Conservation (phyloP, 2,329 filamentous ascomycete species). For the Xylaria sp. region DNA sequence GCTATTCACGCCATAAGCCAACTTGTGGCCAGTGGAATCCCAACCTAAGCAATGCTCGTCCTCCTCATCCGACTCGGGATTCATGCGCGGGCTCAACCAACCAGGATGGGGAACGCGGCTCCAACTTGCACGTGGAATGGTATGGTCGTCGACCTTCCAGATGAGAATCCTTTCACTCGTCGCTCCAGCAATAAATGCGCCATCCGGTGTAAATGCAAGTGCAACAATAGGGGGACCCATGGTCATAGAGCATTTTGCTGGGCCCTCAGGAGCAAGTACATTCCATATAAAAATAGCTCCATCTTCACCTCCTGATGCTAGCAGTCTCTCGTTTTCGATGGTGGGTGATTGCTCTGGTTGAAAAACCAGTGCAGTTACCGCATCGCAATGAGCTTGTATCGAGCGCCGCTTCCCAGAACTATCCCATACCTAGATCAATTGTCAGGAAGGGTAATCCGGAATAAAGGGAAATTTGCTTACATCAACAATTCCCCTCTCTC, state of each 20-base stretch:
- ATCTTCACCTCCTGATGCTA: slow-evolving; percentile 72
- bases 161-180: slow-evolving; percentile 69
- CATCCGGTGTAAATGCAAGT: slow-evolving; percentile 72
- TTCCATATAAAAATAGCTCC: slow-evolving; percentile 73
- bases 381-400: slow-evolving; percentile 68
- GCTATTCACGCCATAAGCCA: slow-evolving; percentile 73
- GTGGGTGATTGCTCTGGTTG: slow-evolving; percentile 62
- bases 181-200: slow-evolving; percentile 71
- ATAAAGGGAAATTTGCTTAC: slow-evolving; percentile 57
- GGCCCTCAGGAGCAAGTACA: slow-evolving; percentile 64
- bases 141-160: slow-evolving; percentile 71
- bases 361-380: slow-evolving; percentile 70
- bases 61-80: slow-evolving; percentile 66
- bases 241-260: slow-evolving; percentile 69
- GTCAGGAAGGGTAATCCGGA: slow-evolving; percentile 11
- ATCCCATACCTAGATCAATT: slow-evolving; percentile 62
- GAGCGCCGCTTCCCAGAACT: slow-evolving; percentile 63
- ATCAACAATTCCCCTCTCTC: slow-evolving; percentile 69
- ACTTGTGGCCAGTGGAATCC: slow-evolving; percentile 70
- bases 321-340: slow-evolving; percentile 63
- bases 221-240: slow-evolving; percentile 69
- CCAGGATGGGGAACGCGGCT: slow-evolving; percentile 65
- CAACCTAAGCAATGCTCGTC: slow-evolving; percentile 71
- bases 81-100: slow-evolving; percentile 68
- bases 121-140: slow-evolving; percentile 71